Evolutionary conservation across 176 grass and related monocot genomes (phyloP).

Genomic region (Zoysia pacifica): DNA sequence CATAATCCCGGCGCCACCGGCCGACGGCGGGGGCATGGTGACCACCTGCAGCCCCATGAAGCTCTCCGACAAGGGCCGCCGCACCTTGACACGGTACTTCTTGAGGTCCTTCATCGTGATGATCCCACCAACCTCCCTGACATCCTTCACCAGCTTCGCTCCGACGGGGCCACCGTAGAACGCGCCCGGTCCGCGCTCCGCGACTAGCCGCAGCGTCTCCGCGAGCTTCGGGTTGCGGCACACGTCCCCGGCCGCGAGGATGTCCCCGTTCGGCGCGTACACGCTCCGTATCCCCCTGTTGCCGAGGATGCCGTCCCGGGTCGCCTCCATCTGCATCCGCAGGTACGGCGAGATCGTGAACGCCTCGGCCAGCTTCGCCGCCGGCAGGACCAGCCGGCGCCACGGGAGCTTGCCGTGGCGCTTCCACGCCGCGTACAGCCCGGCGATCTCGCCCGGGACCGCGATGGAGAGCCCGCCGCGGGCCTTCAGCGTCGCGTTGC

Average conservation of each 20-base stretch:
- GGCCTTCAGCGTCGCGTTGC: constrained; percentile 59
- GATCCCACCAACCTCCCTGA: constrained; percentile 64
- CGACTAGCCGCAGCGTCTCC: constrained; percentile 53
- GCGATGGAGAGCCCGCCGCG: constrained; percentile 76
- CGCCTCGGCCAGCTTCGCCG: constrained; percentile 58
- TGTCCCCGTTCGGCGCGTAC: constrained; percentile 56
- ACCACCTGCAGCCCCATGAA: constrained; percentile 67
- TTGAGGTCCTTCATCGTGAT: constrained; percentile 63
- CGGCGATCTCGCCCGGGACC: constrained; percentile 71
- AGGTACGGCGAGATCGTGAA: constrained; percentile 82
- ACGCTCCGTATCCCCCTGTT: constrained; percentile 53
- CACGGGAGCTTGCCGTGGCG: constrained; percentile 84
- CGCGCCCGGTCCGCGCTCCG: constrained; percentile 48
- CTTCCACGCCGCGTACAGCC: constrained; percentile 75
- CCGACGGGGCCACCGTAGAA: constrained; percentile 69
- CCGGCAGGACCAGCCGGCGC: constrained; percentile 59
- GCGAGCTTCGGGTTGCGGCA: constrained; percentile 66
- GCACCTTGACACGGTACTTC: constrained; percentile 67
- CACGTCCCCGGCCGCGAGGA: constrained; percentile 59
- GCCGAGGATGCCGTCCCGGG: constrained; percentile 56
- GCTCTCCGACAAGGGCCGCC: constrained; percentile 47
- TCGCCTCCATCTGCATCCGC: constrained; percentile 69
- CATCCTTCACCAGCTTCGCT: constrained; percentile 51
- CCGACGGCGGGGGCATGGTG: constrained; percentile 81
- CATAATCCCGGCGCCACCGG: constrained; percentile 81